A percentile compares a stretch with the other conserved stretches of the same genome.
Conservation (phyloP, 352 stramenopile species). For the Phytopythium litorale region DNA sequence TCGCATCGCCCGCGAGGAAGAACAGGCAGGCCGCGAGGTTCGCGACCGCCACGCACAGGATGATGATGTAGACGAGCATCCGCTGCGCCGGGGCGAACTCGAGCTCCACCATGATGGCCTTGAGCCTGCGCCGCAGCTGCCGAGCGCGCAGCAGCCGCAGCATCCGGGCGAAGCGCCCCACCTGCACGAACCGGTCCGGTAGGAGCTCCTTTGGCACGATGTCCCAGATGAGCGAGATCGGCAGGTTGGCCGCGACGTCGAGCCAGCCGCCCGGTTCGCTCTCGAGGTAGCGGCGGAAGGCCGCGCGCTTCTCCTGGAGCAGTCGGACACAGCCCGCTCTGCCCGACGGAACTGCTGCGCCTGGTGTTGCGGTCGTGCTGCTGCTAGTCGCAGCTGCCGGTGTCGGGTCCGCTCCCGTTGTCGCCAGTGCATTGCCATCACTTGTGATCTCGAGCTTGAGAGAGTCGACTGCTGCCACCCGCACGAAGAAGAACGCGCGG, state of each 20-base stretch:
- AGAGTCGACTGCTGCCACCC: too few relatives aligned
- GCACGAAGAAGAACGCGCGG: conserved; percentile 37
- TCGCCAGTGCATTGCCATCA: background rate
- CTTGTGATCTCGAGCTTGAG: background rate
- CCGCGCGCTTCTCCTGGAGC: background rate
- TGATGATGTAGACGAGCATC: conserved; percentile 46
- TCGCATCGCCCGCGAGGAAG: conserved; percentile 44
- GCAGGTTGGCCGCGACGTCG: conserved; percentile 16
- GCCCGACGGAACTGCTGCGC: background rate
- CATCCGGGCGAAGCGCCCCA: conserved; percentile 35
- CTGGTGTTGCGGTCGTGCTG: background rate
- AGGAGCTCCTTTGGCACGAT: conserved; percentile 48
- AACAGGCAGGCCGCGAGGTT: conserved; percentile 55
- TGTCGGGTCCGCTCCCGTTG: background rate
- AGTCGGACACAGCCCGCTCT: background rate
- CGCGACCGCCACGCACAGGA: conserved; percentile 33
- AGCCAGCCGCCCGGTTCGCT: conserved; percentile 17
- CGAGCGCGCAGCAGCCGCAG: conserved; percentile 45
- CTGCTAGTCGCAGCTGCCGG: conserved; percentile 14
- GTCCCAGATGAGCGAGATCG: conserved; percentile 57
- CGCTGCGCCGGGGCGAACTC: conserved; percentile 33
- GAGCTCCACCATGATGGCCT: conserved; percentile 39
- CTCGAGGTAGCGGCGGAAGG: conserved; percentile 32
- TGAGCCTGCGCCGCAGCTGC: conserved; percentile 34
- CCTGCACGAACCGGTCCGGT: conserved; percentile 15